A percentile compares a stretch with the other conserved stretches of the same genome.
Evolutionary conservation across 139 green algal genomes (phyloP).

Genomic region (Dunaliella primolecta): DNA sequence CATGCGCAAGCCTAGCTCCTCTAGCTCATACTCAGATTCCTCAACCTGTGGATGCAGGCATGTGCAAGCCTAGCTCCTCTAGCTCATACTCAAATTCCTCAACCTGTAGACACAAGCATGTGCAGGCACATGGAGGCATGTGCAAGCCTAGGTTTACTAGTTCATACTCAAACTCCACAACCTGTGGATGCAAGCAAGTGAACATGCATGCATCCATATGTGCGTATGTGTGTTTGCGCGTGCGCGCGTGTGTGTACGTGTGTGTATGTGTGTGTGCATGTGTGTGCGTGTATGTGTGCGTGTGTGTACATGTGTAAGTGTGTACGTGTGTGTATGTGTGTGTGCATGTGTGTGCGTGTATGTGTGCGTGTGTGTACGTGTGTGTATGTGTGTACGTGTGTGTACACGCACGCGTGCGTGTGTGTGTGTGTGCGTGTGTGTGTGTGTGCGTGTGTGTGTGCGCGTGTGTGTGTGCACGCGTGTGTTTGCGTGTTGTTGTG

Average conservation of each 20-base stretch:
- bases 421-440: slow-evolving; percentile 3
- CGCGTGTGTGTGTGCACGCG: no score
- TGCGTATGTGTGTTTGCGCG: background rate
- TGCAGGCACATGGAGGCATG: background rate
- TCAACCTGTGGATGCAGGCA: slow-evolving; percentile 68
- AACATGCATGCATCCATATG: background rate
- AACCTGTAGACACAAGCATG: slow-evolving; percentile 51
- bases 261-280: background rate
- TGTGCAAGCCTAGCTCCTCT: slow-evolving; percentile 60
- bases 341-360: no score
- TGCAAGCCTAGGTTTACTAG: slow-evolving; percentile 71
- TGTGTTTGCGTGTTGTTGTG: no score
- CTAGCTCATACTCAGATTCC: slow-evolving; percentile 89
- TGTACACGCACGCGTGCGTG: background rate
- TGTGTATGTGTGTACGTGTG: background rate
- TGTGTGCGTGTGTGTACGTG: background rate
- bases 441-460: no score
- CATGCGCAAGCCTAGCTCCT: slow-evolving; percentile 53
- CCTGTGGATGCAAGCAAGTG: slow-evolving; percentile 38
- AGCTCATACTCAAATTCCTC: slow-evolving; percentile 93
- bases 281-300: no score
- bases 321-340: no score
- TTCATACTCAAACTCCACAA: slow-evolving; percentile 92
- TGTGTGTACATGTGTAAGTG: no score
- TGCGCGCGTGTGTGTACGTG: background rate